Base-by-base conservation (phyloP, 2,329 filamentous ascomycete species). In the Rhynchosporium agropyri region DNA sequence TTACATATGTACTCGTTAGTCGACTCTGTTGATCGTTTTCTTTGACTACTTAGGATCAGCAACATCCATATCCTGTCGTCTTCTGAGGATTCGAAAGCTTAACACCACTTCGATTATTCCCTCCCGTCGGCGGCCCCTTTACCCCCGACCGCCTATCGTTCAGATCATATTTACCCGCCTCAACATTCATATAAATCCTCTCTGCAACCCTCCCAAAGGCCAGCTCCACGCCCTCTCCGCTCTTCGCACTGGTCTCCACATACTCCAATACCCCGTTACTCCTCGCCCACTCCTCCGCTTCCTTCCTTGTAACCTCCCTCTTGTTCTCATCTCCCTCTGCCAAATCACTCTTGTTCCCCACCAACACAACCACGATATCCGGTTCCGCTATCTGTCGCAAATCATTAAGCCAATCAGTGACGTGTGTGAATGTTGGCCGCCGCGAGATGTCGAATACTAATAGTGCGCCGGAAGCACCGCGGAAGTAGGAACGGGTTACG, bases 231-330 rank as follows among this genome's bases (percentile, higher is more conserved):
- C 92, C 92, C 74, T 96, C 92, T 58, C 95, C 95, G 66, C 89
- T 96, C 81, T 98, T 99, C 56, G 95, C 95, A 69, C 89, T 93
- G 45, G 95, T 99, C 80, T 99, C 95, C 66, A 98, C 92, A 75
- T 98, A 98, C 74, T 93, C 87, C 74, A 97, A 85, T 31, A 98
- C 88, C 63, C 90, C 90, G 76, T 98, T 97, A 69, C 83, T 79
- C 64, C 82, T 83, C 65, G 92, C 96, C 95, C 95, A 99, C 63
- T 90, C 90, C 73, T 94, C 88, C 2, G 95, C 95, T 78, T 98
- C 94, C 69, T 89, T 83, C 58, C 80, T 81, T 0, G 89, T 91
- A 31, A 98, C 92, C 74, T 96, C 89, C 62, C 94, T 84, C 77
- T 87, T 86, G 72, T 89, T 90, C 57, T 81, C 76, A 12, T 77